Percentiles rank a stretch among this genome's conserved stretches.
These are phyloP conservation scores for Passiflora organensis DNA, from an alignment of 345 rosid species.

Conservation along the genomic window DNA sequence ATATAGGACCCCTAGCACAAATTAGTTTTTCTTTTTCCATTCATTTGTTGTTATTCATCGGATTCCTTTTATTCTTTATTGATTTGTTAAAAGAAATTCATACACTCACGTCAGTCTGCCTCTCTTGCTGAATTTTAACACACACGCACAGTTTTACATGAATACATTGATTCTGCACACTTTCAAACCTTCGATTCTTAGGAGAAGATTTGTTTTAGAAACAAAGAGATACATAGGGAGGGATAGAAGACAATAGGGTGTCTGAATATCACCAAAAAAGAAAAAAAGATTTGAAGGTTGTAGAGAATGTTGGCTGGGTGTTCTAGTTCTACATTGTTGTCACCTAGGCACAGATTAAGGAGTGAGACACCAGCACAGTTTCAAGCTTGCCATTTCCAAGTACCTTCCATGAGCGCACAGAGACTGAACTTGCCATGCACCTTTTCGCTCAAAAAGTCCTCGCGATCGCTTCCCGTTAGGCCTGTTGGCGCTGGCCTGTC, in stretches of 20 bases:
- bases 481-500: constrained; percentile 64
- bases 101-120: constrained; percentile 45
- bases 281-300: constrained; percentile 33
- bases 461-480: constrained; percentile 61
- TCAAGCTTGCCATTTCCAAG: constrained; percentile 73
- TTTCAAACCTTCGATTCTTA: constrained; percentile 17
- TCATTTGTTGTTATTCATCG: constrained; percentile 44
- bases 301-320: constrained; percentile 99
- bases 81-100: constrained; percentile 26
- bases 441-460: constrained; percentile 69
- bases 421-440: constrained; percentile 87
- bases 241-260: constrained; percentile 35
- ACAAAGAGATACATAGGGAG: constrained; percentile 37
- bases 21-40: constrained; percentile 14
- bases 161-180: constrained; percentile 18
- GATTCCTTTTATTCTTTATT: constrained; percentile 52
- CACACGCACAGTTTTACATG: constrained; percentile 20
- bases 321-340: constrained; percentile 89
- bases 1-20: constrained; percentile 36
- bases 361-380: constrained; percentile 82
- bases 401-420: constrained; percentile 92
- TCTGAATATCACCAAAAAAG: constrained; percentile 28
- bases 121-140: constrained; percentile 34
- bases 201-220: constrained; percentile 16
- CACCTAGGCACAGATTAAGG: constrained; percentile 96